These are phyloP conservation scores for Stylonectria norvegica DNA, from an alignment of 2,329 filamentous ascomycete species.

Conservation along the genomic window DNA sequence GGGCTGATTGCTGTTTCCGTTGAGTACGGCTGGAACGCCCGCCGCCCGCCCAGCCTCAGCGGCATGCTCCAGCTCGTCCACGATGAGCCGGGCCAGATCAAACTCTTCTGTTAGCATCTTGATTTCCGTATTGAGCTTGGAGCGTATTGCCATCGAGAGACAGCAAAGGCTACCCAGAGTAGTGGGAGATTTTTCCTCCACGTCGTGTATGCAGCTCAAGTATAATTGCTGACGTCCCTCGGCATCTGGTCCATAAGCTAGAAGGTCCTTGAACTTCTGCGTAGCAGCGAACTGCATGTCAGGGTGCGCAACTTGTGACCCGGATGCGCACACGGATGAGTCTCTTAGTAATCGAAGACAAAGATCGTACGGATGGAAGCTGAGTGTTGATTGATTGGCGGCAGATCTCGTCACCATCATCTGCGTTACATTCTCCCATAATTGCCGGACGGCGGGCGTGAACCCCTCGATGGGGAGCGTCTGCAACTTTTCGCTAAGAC, in stretches of 20 bases:
- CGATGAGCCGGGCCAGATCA: slow-evolving; percentile 57
- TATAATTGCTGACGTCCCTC: slow-evolving; percentile 62
- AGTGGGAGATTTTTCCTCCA: slow-evolving; percentile 58
- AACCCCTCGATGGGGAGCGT: slow-evolving; percentile 61
- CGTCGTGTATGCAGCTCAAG: slow-evolving; percentile 63
- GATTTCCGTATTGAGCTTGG: slow-evolving; percentile 49
- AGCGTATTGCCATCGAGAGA: slow-evolving; percentile 49
- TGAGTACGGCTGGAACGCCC: slow-evolving; percentile 44
- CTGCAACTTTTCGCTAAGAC: slow-evolving; percentile 69
- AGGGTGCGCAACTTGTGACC: slow-evolving; percentile 54
- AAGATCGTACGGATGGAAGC: slow-evolving; percentile 46
- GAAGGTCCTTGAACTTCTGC: slow-evolving; percentile 58
- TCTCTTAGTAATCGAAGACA: slow-evolving; percentile 69
- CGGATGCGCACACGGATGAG: slow-evolving; percentile 55
- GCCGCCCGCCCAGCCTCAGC: slow-evolving; percentile 31
- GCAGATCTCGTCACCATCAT: slow-evolving; percentile 44
- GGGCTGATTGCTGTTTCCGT: slow-evolving; percentile 46
- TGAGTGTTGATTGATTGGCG: slow-evolving; percentile 32
- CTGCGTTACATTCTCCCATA: slow-evolving; percentile 57
- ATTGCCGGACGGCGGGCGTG: slow-evolving; percentile 57
- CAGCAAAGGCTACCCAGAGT: slow-evolving; percentile 72
- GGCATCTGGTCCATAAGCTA: slow-evolving; percentile 50
- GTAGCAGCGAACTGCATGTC: slow-evolving; percentile 63
- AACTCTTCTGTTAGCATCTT: slow-evolving; percentile 57
- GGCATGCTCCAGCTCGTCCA: slow-evolving; percentile 62